Base-by-base conservation (phyloP, 2,329 filamentous ascomycete species). In the Microthyrium microscopicum region DNA sequence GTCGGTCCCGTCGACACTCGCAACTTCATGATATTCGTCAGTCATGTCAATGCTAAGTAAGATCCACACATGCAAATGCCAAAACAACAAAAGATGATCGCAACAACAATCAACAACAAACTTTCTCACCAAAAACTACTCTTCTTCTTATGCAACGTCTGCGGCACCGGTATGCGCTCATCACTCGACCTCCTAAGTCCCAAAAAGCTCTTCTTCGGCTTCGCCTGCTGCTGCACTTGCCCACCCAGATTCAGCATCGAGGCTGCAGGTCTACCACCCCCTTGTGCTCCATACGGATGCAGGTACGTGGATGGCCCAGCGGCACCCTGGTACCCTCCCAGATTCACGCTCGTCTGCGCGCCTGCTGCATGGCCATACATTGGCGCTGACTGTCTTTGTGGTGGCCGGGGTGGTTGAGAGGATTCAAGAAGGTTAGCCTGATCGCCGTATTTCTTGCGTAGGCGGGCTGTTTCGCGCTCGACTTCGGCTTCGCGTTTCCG, bases 381-480 rank as follows among this genome's bases (percentile, higher is more conserved):
- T 16, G 37, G 29, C 15, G 15, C 20, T 7, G 20, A 20, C 20
- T 37, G 37, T 20, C 25, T 36, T 3, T 39, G 24, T 6, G 33
- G 34, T 9, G 31, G 35, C 13, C n/a, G 33, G 9, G 25, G 24
- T 5, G 22, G 34, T 21, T 6, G 27, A 16, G 18, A 34, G 20
- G 25, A 27, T 28, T 11, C 8, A 3, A 35, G 17, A 5, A 25
- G 21, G 13, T 67, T 62, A 1, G 61, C 61, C 32, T 64, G 54
- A 29, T 70, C 60, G 30, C 79, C 78, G 44, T 81, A 85, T 44
- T 76, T 53, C 42, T 62, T 69, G 16, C 70, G 62, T 5, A 94
- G 57, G 1, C 83, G 67, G 43, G 75, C 75, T 0, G 83, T 92
- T 54, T 94, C 85, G 27, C 72, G 70, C 22, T 92, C 60, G 11